These are phyloP conservation scores for Eucalyptus victrix DNA, from an alignment of 345 rosid species.

Conservation along the genomic window DNA sequence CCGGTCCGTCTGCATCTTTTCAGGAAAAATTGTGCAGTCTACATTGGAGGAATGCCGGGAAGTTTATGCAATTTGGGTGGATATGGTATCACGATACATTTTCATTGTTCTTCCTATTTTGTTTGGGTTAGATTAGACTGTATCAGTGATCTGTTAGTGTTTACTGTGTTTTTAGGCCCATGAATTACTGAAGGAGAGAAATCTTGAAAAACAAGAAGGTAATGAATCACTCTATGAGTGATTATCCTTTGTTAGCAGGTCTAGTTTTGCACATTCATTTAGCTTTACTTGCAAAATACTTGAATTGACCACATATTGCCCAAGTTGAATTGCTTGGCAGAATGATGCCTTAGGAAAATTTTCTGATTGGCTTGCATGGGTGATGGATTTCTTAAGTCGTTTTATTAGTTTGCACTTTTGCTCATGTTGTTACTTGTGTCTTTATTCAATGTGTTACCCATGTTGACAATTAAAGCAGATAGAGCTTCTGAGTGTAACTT, in stretches of 20 bases:
- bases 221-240: not conserved
- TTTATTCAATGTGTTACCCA: not conserved
- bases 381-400: not conserved
- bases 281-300: not conserved
- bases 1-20: not conserved
- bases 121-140: not conserved
- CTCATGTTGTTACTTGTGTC: not conserved
- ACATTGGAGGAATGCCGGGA: conserved; percentile 83
- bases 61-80: conserved; percentile 63
- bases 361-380: not conserved
- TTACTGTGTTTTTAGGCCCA: conserved; percentile 48
- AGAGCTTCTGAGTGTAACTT: conserved; percentile 3
- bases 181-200: conserved; percentile 55
- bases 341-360: not conserved
- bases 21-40: conserved; percentile 91
- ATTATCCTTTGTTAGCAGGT: not conserved
- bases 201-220: conserved; percentile 52
- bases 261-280: not conserved
- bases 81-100: conserved; percentile 29
- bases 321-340: not conserved
- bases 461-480: conserved; percentile 5
- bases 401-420: not conserved
- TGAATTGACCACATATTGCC: not conserved
- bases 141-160: not conserved
- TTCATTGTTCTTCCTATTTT: not conserved